A percentile compares a stretch with the other conserved stretches of the same genome.
Conservation (phyloP, 495 filamentous ascomycete species). For the Neurospora sp. region DNA sequence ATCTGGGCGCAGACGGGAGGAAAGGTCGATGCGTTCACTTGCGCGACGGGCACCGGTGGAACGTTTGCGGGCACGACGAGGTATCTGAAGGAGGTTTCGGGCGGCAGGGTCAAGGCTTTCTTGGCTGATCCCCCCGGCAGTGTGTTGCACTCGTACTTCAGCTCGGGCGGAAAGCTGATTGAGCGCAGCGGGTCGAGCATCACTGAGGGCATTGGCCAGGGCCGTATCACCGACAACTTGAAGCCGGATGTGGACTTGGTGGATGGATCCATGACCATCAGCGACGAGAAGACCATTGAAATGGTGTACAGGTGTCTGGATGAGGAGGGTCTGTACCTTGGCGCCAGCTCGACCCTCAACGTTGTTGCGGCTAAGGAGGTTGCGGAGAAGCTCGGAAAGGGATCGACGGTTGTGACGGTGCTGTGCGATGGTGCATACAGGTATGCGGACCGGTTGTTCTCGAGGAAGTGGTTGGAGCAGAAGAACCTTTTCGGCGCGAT, state of each 20-base stretch:
- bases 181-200: slow-evolving; percentile 85
- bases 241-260: slow-evolving; percentile 72
- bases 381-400: slow-evolving; percentile 79
- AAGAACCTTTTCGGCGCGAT: slow-evolving; percentile 79
- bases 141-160: slow-evolving; percentile 86
- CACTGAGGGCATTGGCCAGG: slow-evolving; percentile 96
- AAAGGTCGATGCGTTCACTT: slow-evolving; percentile 87
- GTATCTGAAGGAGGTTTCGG: slow-evolving; percentile 76
- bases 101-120: slow-evolving; percentile 75
- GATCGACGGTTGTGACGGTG: slow-evolving; percentile 86
- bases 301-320: slow-evolving; percentile 98
- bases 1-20: slow-evolving; percentile 92
- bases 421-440: slow-evolving; percentile 93
- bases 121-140: slow-evolving; percentile 89
- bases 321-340: slow-evolving; percentile 94
- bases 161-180: slow-evolving; percentile 67
- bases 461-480: slow-evolving; percentile 71
- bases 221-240: slow-evolving; percentile 91
- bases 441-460: slow-evolving; percentile 91
- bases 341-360: slow-evolving; percentile 85
- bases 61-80: slow-evolving; percentile 84
- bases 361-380: slow-evolving; percentile 93
- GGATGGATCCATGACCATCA: slow-evolving; percentile 78
- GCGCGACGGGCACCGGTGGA: slow-evolving; percentile 86
- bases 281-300: slow-evolving; percentile 88